Conservation (phyloP, 2,329 filamentous ascomycete species). For the Arthroderma sp. region DNA sequence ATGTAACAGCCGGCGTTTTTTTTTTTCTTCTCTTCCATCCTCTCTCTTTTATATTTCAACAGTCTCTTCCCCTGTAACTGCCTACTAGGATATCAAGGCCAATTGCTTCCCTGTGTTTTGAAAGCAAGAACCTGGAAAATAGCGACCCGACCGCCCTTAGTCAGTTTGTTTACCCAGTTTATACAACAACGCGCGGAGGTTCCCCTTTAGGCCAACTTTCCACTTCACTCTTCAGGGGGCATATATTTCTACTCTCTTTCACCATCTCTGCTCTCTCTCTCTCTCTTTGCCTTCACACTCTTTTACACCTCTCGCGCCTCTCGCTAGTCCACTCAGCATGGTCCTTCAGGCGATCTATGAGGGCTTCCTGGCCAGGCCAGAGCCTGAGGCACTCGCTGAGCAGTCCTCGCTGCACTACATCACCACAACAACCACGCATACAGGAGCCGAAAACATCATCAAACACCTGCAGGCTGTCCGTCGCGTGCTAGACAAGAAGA, state of each 20-base stretch:
- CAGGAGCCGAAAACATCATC: constrained; percentile 61
- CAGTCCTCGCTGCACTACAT: constrained; percentile 74
- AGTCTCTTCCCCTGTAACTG: too few relatives aligned
- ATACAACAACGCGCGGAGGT: background rate
- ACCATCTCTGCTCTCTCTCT: background rate
- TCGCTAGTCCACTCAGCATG: constrained; percentile 24
- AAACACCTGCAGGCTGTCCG: constrained; percentile 64
- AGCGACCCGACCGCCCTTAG: too few relatives aligned
- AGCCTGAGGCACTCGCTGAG: constrained; percentile 49
- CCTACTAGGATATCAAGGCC: too few relatives aligned
- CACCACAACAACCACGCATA: constrained; percentile 67
- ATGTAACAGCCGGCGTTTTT: background rate
- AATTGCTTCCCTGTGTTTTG: too few relatives aligned
- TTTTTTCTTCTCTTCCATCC: background rate
- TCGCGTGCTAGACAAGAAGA: constrained; percentile 69
- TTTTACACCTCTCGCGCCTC: too few relatives aligned
- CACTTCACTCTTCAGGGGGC: background rate
- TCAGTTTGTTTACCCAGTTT: background rate
- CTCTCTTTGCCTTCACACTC: background rate
- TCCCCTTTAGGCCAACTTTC: background rate
- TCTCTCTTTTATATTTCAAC: background rate
- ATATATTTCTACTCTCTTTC: background rate
- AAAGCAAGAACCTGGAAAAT: too few relatives aligned
- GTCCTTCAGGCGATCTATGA: constrained; percentile 47
- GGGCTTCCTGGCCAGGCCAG: constrained; percentile 59